Conservation (phyloP, 2,329 filamentous ascomycete genomes). For the Diaporthe vaccinii region DNA sequence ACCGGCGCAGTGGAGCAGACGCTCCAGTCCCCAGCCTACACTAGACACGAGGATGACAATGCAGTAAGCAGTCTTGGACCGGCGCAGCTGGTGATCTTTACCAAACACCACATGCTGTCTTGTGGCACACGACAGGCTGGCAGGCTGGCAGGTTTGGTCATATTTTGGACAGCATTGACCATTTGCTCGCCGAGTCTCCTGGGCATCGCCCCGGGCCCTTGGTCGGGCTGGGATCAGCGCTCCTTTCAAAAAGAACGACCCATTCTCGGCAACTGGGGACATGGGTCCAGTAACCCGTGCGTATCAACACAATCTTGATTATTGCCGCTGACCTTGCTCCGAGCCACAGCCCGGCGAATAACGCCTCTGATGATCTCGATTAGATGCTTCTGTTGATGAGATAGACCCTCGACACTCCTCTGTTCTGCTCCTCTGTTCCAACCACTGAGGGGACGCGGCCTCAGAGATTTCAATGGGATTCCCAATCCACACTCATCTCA, state of each 20-base stretch:
- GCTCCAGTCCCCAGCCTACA: neutral
- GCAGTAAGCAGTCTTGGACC: neutral
- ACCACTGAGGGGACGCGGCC: neutral
- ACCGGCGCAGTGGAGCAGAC: neutral
- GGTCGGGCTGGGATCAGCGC: slow-evolving; percentile 15
- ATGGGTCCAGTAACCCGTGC: slow-evolving; percentile 18
- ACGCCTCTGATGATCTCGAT: neutral
- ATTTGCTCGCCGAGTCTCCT: neutral
- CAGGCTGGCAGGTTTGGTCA: neutral
- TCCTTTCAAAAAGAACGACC: slow-evolving; percentile 10
- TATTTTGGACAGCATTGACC: neutral
- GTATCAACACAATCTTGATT: slow-evolving; percentile 29
- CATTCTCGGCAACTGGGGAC: slow-evolving; percentile 16
- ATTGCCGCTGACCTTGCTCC: neutral
- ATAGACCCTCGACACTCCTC: neutral
- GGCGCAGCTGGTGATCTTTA: neutral
- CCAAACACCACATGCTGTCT: neutral
- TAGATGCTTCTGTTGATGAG: neutral
- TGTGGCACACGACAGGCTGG: neutral
- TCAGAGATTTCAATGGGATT: neutral
- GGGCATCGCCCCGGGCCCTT: neutral
- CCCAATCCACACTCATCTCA: neutral
- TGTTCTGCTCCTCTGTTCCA: neutral
- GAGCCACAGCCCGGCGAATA: neutral
- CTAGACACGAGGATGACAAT: neutral